A percentile compares a stretch with the other conserved stretches of the same genome.
These are phyloP conservation scores for Dendrocalamus sinicus DNA, from an alignment of 176 grass and related monocot genomes.

Conservation along the genomic window DNA sequence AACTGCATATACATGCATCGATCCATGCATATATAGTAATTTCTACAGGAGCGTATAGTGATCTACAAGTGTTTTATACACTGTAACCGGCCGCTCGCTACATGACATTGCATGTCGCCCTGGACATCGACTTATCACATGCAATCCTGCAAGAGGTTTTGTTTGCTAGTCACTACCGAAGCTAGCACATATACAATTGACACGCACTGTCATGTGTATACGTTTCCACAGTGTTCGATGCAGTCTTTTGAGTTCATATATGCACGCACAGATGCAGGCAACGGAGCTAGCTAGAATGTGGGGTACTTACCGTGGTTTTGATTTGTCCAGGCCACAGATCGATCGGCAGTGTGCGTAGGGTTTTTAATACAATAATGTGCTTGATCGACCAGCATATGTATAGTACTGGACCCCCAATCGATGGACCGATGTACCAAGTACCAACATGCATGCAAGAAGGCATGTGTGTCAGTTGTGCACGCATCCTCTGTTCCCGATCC, in stretches of 20 bases:
- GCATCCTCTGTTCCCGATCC: not conserved
- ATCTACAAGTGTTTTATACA: not conserved
- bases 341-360: not conserved
- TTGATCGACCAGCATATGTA: not conserved
- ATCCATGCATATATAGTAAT: not conserved
- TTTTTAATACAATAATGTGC: not conserved
- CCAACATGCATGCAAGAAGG: not conserved
- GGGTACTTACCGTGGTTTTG: not conserved
- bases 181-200: not conserved
- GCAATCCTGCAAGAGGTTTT: not conserved
- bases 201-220: not conserved
- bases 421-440: not conserved
- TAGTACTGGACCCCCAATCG: not conserved
- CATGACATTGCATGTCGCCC: not conserved
- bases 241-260: not conserved
- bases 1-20: not conserved
- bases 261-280: not conserved
- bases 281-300: not conserved
- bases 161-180: not conserved
- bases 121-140: not conserved
- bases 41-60: not conserved
- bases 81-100: not conserved
- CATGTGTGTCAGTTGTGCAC: not conserved
- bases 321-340: not conserved
- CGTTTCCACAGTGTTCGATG: not conserved